Evolutionary conservation across 1,139 yeast species (phyloP).

Genomic region (Eremothecium gossypii): DNA sequence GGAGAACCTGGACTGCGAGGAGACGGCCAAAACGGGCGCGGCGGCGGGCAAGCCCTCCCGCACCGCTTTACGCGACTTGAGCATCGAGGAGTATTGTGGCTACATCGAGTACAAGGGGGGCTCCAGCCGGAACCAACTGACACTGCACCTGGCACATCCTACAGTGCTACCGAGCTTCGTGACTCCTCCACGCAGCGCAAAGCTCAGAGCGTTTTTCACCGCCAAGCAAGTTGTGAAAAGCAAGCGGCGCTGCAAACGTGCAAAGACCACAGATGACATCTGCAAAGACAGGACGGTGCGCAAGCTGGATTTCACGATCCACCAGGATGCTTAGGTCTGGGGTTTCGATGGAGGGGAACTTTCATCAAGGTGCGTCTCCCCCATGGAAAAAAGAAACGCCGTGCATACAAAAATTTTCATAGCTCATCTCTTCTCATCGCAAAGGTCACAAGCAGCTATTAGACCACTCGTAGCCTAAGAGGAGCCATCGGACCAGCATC

Average conservation of each 20-base stretch:
- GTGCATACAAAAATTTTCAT: conserved; percentile 5
- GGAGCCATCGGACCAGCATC: background rate
- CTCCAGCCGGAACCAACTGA: conserved; percentile 9
- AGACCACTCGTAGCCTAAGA: too few species aligned
- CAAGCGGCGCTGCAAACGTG: background rate
- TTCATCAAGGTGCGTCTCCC: too few species aligned
- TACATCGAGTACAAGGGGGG: conserved; percentile 12
- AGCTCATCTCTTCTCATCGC: conserved; percentile 11
- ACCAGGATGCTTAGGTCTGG: conserved; percentile 7
- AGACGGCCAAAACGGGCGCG: conserved; percentile 2
- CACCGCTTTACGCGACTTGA: conserved; percentile 14
- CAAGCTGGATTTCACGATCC: conserved; percentile 15
- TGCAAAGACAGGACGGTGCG: conserved; percentile 15
- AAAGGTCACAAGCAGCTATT: conserved; percentile 1
- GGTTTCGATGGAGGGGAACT: too few species aligned
- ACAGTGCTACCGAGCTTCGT: conserved; percentile 14
- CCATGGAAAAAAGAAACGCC: background rate
- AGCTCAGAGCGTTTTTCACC: conserved; percentile 13
- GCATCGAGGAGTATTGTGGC: conserved; percentile 15
- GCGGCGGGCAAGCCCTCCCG: background rate
- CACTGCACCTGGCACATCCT: conserved; percentile 12
- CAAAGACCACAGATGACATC: conserved; percentile 19
- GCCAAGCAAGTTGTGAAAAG: background rate
- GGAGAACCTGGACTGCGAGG: conserved; percentile 15
- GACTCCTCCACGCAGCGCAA: conserved; percentile 19